Base-by-base conservation (phyloP, 768 basidiomycete genomes). In the Boletales sp. region DNA sequence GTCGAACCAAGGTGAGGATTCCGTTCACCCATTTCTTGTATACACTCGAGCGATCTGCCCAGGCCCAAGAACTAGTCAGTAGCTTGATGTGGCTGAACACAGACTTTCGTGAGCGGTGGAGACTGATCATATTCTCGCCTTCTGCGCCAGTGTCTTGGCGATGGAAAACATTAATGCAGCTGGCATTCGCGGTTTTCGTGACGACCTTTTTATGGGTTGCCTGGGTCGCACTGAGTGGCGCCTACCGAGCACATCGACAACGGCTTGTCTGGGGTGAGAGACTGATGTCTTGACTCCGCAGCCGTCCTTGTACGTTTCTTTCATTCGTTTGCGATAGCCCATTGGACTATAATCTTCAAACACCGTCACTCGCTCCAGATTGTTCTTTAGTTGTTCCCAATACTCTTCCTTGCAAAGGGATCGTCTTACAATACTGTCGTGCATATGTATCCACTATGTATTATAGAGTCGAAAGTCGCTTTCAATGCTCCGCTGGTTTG, bases 221-320 rank as follows among this genome's bases (percentile, higher is more conserved):
- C 21, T 85, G 77, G 77, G 76, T 83, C 29, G 79, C 81, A 0
- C 61, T 86, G 17, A 72, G 74, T 19, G 88, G 87, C 29, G 87
- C 80, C 21, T 84, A 86, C 52, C 74, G 83, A 34, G 88, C 87
- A 18, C 85, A 90, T 63, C 75, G 83, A 57, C 81, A 87, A 58
- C 72, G 86, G 37, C 77, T 88, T 18, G 80, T 90, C 13, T 90
- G 87, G 86, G 88, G 88, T 44, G 86, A 87, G 59, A 78, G 82
- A 45, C 72, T 90, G 49, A 85, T 89, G 77, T 86, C 82, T 40
- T 90, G 66, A 74, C 10, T 9, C 4, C 15, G 2, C 29, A 19
- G 29, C 38, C 40, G 13, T 31, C 17, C 24, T 24, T 24, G 24
- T 24, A 11, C 29, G 18, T 5, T 30, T 29, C 15, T 27, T 42